A percentile compares a stretch with the other conserved stretches of the same genome.
Evolutionary conservation across 2,329 filamentous ascomycete genomes (phyloP).

Genomic region (Trichoderma sp.): DNA sequence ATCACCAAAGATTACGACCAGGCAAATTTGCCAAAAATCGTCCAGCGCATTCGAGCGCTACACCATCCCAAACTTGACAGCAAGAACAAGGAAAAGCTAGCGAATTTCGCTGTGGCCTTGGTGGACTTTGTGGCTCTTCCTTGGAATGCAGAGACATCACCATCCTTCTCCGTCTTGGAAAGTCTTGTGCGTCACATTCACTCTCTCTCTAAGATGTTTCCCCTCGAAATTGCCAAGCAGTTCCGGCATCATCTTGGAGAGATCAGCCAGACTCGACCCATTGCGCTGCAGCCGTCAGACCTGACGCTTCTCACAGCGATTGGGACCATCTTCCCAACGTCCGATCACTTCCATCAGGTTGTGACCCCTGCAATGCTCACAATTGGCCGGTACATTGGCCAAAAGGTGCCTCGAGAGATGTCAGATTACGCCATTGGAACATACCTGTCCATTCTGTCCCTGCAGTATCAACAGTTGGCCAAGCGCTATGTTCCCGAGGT

Average conservation of each 20-base stretch:
- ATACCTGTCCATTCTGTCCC: constrained; percentile 72
- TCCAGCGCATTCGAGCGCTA: constrained; percentile 88
- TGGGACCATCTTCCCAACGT: constrained; percentile 84
- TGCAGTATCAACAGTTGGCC: constrained; percentile 80
- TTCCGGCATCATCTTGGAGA: constrained; percentile 72
- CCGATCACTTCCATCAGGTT: constrained; percentile 95
- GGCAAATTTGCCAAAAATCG: constrained; percentile 69
- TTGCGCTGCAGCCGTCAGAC: constrained; percentile 64
- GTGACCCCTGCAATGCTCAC: constrained; percentile 84
- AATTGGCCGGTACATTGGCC: constrained; percentile 79
- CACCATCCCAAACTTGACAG: constrained; percentile 84
- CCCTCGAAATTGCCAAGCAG: constrained; percentile 70
- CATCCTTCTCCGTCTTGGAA: constrained; percentile 70
- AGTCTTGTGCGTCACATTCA: constrained; percentile 85
- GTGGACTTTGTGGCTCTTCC: constrained; percentile 60
- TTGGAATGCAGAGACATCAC: constrained; percentile 42
- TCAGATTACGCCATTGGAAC: constrained; percentile 70
- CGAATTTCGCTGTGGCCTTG: constrained; percentile 63
- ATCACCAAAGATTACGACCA: constrained; percentile 61
- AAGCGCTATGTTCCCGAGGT: constrained; percentile 89
- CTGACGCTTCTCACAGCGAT: constrained; percentile 81
- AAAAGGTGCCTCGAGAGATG: constrained; percentile 65
- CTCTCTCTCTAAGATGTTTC: constrained; percentile 83
- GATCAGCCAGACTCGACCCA: constrained; percentile 48
- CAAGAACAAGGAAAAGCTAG: constrained; percentile 80